These are phyloP conservation scores for Pythium utonaiense DNA, from an alignment of 352 stramenopile genomes.

Conservation along the genomic window DNA sequence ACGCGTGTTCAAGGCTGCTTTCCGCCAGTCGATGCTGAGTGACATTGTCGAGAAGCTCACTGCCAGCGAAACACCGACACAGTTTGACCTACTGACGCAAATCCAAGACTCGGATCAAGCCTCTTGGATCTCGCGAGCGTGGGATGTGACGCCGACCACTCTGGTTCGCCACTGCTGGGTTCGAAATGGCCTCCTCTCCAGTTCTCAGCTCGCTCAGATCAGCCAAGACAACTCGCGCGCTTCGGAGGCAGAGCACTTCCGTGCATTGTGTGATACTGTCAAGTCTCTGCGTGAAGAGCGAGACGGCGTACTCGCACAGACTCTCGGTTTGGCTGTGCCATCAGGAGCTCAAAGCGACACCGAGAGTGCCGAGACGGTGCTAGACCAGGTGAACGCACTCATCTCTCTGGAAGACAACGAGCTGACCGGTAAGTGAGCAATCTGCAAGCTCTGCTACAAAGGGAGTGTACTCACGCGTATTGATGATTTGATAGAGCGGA, in stretches of 20 bases:
- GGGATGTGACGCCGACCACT: slow-evolving; percentile 17
- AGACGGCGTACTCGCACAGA: slow-evolving; percentile 12
- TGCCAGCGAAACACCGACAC: slow-evolving; percentile 6
- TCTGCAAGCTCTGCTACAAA: neutral
- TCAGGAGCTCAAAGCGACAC: neutral
- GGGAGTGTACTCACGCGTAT: neutral
- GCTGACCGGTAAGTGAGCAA: slow-evolving; percentile 16
- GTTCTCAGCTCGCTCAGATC: slow-evolving; percentile 21
- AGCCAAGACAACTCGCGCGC: slow-evolving; percentile 26
- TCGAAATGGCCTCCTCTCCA: slow-evolving; percentile 19
- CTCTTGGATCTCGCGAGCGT: slow-evolving; percentile 14
- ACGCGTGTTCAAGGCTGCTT: slow-evolving; percentile 55
- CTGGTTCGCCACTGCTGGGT: slow-evolving; percentile 31
- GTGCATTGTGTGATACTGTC: slow-evolving; percentile 13
- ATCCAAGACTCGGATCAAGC: slow-evolving; percentile 8
- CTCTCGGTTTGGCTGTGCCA: slow-evolving; percentile 5
- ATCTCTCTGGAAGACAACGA: slow-evolving; percentile 27
- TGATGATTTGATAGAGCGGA: slow-evolving; percentile 15
- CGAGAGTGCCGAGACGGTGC: neutral
- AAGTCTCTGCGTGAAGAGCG: slow-evolving; percentile 5
- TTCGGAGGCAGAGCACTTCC: slow-evolving; percentile 23
- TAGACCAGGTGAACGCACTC: slow-evolving; percentile 24
- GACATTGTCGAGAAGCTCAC: slow-evolving; percentile 34
- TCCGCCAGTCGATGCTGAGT: slow-evolving; percentile 54
- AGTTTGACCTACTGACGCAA: slow-evolving; percentile 10